A percentile compares a stretch with the other conserved stretches of the same genome.
Conservation (phyloP, 805 yeast genomes). For the Candida sithepensis region DNA sequence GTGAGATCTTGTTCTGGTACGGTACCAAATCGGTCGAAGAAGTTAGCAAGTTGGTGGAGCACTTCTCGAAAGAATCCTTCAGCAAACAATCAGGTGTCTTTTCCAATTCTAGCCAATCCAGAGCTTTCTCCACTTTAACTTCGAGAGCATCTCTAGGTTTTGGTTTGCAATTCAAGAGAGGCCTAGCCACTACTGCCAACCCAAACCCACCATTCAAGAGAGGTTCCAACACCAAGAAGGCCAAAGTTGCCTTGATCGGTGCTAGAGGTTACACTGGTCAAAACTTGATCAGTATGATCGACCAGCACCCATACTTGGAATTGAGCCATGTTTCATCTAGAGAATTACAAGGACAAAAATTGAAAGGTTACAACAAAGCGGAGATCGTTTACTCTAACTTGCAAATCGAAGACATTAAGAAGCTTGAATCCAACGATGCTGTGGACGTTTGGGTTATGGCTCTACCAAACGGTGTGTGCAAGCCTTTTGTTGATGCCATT, state of each 20-base stretch:
- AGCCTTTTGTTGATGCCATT: constrained; percentile 79
- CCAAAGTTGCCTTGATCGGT: constrained; percentile 90
- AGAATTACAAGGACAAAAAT: constrained; percentile 82
- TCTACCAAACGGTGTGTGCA: constrained; percentile 94
- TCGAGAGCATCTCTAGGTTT: constrained; percentile 7
- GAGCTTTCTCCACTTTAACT: constrained; percentile 25
- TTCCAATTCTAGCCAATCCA: constrained; percentile 32
- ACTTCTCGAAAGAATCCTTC: constrained; percentile 42
- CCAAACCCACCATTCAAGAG: constrained; percentile 70
- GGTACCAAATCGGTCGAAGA: constrained; percentile 67
- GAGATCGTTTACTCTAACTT: constrained; percentile 80
- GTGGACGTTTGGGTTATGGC: constrained; percentile 99
- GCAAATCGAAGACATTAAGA: constrained; percentile 79
- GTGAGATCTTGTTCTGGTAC: constrained; percentile 91
- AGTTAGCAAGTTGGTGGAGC: constrained; percentile 59
- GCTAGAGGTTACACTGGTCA: constrained; percentile 98
- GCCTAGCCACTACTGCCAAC: constrained; percentile 39
- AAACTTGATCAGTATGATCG: constrained; percentile 81
- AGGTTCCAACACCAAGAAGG: constrained; percentile 57
- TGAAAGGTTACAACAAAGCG: constrained; percentile 82
- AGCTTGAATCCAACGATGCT: constrained; percentile 67
- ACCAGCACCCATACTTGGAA: constrained; percentile 84
- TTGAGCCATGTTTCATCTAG: constrained; percentile 93
- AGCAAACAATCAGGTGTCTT: constrained; percentile 46
- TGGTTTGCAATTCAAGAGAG: constrained; percentile 21